These are phyloP conservation scores for Protomyces macrosporus DNA, from an alignment of 1,139 yeast species.

Conservation along the genomic window DNA sequence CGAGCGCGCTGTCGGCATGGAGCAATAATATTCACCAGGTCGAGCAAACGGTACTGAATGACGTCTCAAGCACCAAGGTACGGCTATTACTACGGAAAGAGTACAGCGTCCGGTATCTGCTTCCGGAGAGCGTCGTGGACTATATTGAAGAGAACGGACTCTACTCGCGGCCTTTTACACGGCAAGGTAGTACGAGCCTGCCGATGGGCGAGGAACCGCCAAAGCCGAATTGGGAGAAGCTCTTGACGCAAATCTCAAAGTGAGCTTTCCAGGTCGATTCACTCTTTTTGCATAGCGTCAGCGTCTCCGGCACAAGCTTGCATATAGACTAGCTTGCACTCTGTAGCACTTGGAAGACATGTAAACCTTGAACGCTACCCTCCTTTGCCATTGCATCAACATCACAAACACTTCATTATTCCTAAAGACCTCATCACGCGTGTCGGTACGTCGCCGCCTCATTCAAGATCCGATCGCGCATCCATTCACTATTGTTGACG, in stretches of 20 bases:
- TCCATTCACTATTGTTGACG: slow-evolving; percentile 24
- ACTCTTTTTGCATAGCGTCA: no score
- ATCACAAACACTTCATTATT: background rate
- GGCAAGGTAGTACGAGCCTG: background rate
- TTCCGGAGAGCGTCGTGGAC: slow-evolving; percentile 91
- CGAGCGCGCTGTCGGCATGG: slow-evolving; percentile 39
- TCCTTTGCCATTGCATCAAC: no score
- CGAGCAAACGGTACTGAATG: slow-evolving; percentile 92
- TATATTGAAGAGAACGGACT: slow-evolving; percentile 88
- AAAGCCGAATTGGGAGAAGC: slow-evolving; percentile 22
- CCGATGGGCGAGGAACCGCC: background rate
- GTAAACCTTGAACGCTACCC: no score
- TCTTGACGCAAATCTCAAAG: slow-evolving; percentile 16
- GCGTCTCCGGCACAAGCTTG: no score
- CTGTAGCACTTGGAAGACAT: no score
- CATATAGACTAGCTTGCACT: no score
- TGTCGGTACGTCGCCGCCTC: slow-evolving; percentile 21
- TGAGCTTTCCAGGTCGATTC: background rate
- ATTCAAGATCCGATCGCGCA: slow-evolving; percentile 19
- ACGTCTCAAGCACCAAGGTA: slow-evolving; percentile 90
- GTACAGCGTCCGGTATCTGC: slow-evolving; percentile 90
- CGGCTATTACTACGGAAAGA: slow-evolving; percentile 86
- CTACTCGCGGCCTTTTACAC: slow-evolving; percentile 41
- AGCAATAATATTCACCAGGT: slow-evolving; percentile 72
- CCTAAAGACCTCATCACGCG: background rate